Evolutionary conservation across 1,284 basidiomycete genomes (phyloP), one percentile per base, ranked within the genome.

Genomic region (Lignosus rhinocerotis): DNA sequence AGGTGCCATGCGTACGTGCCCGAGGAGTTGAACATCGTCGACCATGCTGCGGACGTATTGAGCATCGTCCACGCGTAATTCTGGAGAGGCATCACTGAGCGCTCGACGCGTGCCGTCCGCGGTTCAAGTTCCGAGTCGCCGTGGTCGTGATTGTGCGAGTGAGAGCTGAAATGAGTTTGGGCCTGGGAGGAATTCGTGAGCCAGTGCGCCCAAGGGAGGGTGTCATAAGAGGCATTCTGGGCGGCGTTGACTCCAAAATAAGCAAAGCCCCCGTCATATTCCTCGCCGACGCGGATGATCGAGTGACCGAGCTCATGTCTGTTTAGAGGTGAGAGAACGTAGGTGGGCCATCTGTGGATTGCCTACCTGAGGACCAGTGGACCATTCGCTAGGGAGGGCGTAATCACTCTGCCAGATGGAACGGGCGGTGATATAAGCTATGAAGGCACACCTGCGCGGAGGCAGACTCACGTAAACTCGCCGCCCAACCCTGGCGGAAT

Each of bases 261-360:
- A 2, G 78, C 86, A 61, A 75, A 86, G 0, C 90, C 90, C 2
- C 91, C 92, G 63, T 94, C 92, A 67, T 94, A 94, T 74, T 94
- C 92, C 73, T 94, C 92, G 7, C 92, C 92, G 6, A 92, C 87
- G 2, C 82, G 76, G 61, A 91, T 88, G 55, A 91, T 83, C n/a
- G 87, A 90, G 71, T 92, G 88, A 0, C 92, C 92, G 1, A 94
- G 83, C 72, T 94, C 92, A 67, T 93, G 92, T 8, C 75, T 75
- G 47, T 11, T 1, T 5, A 25, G 31, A 19, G 12, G 21, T 9
- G 25, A 30, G 31, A 11, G 43, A 12, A 39, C 14, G 49, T 16
- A 21, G 16, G 31, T 2, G n/a, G 31, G n/a, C 12, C n/a, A 38
- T 34, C 49, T 12, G 16, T 34, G 6, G 38, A 30, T 16, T 48